phyloP scores from a whole-genome alignment of 495 filamentous ascomycete species.

The Bacidia gigantensis region DNA sequence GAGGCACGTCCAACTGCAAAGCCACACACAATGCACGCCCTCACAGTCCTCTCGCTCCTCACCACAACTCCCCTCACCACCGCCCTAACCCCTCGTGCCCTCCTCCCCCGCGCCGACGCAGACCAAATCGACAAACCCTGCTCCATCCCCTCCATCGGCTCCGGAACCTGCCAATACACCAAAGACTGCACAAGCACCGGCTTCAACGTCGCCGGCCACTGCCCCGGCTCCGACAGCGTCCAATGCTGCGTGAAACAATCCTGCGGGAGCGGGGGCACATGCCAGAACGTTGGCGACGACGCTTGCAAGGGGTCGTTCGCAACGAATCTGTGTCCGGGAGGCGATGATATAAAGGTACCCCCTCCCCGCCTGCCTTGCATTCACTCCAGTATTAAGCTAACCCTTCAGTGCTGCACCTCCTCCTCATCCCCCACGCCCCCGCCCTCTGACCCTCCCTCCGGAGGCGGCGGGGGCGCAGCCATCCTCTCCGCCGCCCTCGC shows the following conservation, averaged over 20 bases:
- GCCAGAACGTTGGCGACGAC: constrained; percentile 8
- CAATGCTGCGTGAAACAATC: constrained; percentile 14
- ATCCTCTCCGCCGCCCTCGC: constrained; percentile 5
- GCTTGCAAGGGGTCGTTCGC: constrained; percentile 7
- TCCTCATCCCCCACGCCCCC: background rate
- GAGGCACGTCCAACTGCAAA: background rate
- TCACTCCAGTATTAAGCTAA: background rate
- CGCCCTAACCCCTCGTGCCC: constrained; percentile 2
- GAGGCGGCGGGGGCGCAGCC: constrained; percentile 1
- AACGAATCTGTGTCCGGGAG: constrained; percentile 8
- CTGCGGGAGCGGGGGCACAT: constrained; percentile 8
- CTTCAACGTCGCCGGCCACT: constrained; percentile 11
- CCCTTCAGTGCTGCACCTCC: constrained; percentile 4
- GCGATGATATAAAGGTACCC: constrained; percentile 8
- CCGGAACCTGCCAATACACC: constrained; percentile 10
- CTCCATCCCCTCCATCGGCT: background rate
- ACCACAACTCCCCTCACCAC: background rate
- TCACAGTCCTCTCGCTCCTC: background rate
- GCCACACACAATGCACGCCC: constrained; percentile 3
- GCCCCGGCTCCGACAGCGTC: constrained; percentile 6
- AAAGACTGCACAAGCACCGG: constrained; percentile 5
- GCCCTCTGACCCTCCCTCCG: background rate
- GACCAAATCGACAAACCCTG: constrained; percentile 1
- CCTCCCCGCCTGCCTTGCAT: background rate
- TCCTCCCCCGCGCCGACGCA: constrained; percentile 4